Evolutionary conservation across 1,284 basidiomycete genomes (phyloP), one percentile per base, ranked within the genome.

Genomic region (Pterulicium gracile): DNA sequence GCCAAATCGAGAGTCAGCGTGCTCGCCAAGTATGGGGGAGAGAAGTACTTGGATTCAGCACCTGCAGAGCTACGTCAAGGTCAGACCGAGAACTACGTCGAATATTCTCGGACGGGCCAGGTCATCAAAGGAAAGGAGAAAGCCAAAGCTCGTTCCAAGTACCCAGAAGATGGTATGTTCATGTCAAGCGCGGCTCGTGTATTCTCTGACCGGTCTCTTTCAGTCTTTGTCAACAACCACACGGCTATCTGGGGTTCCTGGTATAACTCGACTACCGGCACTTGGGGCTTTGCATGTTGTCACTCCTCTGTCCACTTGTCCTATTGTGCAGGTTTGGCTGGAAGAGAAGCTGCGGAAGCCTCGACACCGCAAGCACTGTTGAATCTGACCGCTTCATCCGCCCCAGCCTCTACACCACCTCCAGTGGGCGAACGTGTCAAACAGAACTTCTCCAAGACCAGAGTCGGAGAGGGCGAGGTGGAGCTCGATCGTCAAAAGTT

Each of bases 41-140:
- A 87, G 55, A 76, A 96, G 63, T 95, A 96, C 64, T 73, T 99
- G 49, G 82, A 93, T 62, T 77, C 76, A 27, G 81, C 83, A 5
- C 92, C 96, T 5, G 84, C 81, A 58, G 95, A 98, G 66, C 71
- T 99, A 24, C 64, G 92, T 32, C 80, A 82, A 50, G 96, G 96
- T 0, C 95, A 98, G 67, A 95, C 93, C 24, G 96, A 98, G 64
- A 79, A 94, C 51, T 99, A 99, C 54, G 88, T 98, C 42, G 96
- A 99, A 67, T 99, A 98, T 64, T 95, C 91, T 47, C 73, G 91
- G 49, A 79, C 88, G 3, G 96, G 96, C 18, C 83, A 90, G 60
- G 73, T 98, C 47, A 75, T 98, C 55, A 93, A 89, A 64, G 95
- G 96, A n/a, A 77, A 79, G 52, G 93, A 97, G 65, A 75, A 80